These are phyloP conservation scores for Kondoa subrosea DNA, from an alignment of 768 basidiomycete species.

Conservation along the genomic window DNA sequence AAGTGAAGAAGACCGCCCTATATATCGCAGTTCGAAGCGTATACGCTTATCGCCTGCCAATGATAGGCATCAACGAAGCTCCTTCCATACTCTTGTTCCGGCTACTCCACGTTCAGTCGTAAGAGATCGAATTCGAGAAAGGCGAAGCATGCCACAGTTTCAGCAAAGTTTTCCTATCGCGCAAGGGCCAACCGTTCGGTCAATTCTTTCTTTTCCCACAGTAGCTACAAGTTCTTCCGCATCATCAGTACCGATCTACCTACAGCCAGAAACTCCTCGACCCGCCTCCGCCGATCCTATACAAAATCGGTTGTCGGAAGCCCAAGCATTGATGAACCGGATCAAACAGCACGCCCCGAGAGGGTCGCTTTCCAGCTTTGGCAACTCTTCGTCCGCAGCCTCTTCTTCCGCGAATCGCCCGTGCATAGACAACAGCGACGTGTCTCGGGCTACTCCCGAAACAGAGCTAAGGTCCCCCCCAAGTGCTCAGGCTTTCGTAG, in stretches of 20 bases:
- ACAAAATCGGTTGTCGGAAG: constrained; percentile 11
- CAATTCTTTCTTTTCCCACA: not conserved
- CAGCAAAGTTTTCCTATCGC: not conserved
- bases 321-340: constrained; percentile 17
- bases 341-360: constrained; percentile 5
- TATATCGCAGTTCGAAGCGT: constrained; percentile 13
- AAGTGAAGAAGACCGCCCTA: constrained; percentile 14
- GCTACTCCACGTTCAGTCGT: not conserved
- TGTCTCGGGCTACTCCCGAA: not conserved
- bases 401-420: not conserved
- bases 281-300: constrained; percentile 7
- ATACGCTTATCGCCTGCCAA: constrained; percentile 1
- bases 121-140: constrained; percentile 1
- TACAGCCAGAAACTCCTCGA: not conserved
- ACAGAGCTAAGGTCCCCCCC: not conserved
- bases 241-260: not conserved
- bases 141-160: not conserved
- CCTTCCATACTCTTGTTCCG: not conserved
- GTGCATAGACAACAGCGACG: not conserved
- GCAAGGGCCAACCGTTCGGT: not conserved
- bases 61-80: not conserved
- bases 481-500: not conserved
- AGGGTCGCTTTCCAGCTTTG: not conserved
- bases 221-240: not conserved
- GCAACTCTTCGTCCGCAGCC: not conserved